Conservation (phyloP, 2,329 filamentous ascomycete species). For the Oidium heveae region DNA sequence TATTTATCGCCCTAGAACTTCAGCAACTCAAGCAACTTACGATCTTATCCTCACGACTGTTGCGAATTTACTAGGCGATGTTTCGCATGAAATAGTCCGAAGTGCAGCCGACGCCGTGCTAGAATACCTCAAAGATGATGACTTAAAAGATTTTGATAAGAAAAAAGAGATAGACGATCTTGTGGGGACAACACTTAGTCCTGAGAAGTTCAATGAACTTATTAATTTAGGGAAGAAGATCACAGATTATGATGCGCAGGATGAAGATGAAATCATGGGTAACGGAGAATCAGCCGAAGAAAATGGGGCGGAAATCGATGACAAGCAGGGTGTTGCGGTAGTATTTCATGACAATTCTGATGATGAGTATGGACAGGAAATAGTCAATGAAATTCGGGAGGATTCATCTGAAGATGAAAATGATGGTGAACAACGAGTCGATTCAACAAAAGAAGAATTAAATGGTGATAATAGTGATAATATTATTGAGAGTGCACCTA, state of each 20-base stretch:
- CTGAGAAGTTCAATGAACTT: constrained; percentile 90
- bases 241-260: constrained; percentile 90
- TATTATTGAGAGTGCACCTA: constrained; percentile 23
- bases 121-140: constrained; percentile 83
- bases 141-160: constrained; percentile 91
- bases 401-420: constrained; percentile 64
- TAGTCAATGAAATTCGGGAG: constrained; percentile 70
- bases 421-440: constrained; percentile 31
- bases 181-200: constrained; percentile 52
- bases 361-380: constrained; percentile 51
- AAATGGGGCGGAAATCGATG: constrained; percentile 60
- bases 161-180: constrained; percentile 95
- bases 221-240: constrained; percentile 97
- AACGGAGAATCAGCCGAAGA: constrained; percentile 39
- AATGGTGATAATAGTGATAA: constrained; percentile 24
- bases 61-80: constrained; percentile 69
- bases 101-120: constrained; percentile 83
- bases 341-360: constrained; percentile 87
- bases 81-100: constrained; percentile 70
- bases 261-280: constrained; percentile 75
- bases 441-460: constrained; percentile 22
- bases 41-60: constrained; percentile 85
- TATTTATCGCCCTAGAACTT: constrained; percentile 73
- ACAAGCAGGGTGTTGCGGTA: constrained; percentile 87
- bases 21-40: constrained; percentile 77